Evolutionary conservation across 2,329 filamentous ascomycete genomes (phyloP).

Genomic region (Sporothrix curviconia): DNA sequence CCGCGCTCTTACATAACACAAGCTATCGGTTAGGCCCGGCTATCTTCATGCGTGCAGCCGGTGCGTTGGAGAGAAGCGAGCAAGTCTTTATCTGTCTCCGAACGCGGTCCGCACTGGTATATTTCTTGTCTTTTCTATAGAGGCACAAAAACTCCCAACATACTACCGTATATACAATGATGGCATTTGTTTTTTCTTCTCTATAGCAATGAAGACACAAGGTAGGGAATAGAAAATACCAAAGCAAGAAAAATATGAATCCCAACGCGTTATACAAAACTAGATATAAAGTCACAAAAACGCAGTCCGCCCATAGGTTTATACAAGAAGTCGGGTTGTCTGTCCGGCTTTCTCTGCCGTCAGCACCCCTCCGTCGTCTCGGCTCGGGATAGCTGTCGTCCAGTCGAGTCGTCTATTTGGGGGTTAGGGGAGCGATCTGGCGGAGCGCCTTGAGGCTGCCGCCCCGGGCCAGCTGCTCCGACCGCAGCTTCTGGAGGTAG

Average conservation of each 20-base stretch:
- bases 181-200: neutral
- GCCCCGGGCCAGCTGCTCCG: slow-evolving; percentile 62
- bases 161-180: slow-evolving; percentile 5
- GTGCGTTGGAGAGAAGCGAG: neutral
- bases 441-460: slow-evolving; percentile 56
- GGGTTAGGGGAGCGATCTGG: slow-evolving; percentile 24
- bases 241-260: neutral
- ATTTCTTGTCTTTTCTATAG: neutral
- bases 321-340: neutral
- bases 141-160: neutral
- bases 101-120: too few species aligned
- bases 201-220: neutral
- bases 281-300: neutral
- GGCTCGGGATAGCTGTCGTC: too few species aligned
- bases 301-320: slow-evolving; percentile 1
- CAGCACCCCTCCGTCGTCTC: neutral
- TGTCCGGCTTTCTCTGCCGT: neutral
- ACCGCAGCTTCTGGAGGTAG: slow-evolving; percentile 65
- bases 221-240: neutral
- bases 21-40: neutral
- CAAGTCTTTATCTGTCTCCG: neutral
- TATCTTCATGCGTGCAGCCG: slow-evolving; percentile 1
- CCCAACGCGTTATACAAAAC: neutral
- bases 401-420: slow-evolving; percentile 22
- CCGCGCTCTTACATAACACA: neutral